Conservation (phyloP, 768 basidiomycete species). For the Lyophyllum atratum region DNA sequence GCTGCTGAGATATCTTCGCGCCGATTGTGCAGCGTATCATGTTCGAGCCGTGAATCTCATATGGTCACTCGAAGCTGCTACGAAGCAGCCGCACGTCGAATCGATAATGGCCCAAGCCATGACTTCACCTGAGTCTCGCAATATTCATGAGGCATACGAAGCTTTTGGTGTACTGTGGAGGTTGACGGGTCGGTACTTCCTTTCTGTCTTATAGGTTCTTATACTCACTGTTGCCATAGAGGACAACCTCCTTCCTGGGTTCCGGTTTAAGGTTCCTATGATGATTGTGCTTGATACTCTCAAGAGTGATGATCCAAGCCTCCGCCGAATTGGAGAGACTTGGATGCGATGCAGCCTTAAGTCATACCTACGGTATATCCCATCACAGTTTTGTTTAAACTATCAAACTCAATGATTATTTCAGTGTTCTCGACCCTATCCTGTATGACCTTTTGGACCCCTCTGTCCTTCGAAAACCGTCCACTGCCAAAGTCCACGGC, state of each 20-base stretch:
- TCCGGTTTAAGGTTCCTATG: slow-evolving; percentile 82
- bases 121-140: slow-evolving; percentile 49
- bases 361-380: slow-evolving; percentile 80
- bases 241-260: slow-evolving; percentile 80
- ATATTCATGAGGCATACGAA: slow-evolving; percentile 66
- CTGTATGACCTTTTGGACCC: slow-evolving; percentile 78
- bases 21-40: slow-evolving; percentile 72
- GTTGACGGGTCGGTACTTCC: slow-evolving; percentile 61
- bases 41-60: slow-evolving; percentile 78
- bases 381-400: neutral
- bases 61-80: slow-evolving; percentile 72
- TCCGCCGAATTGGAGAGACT: slow-evolving; percentile 84
- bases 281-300: slow-evolving; percentile 85
- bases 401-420: neutral
- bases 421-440: slow-evolving; percentile 88
- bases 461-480: slow-evolving; percentile 52
- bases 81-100: slow-evolving; percentile 66
- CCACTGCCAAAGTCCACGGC: slow-evolving; percentile 55
- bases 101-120: slow-evolving; percentile 77
- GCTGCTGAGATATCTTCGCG: slow-evolving; percentile 74
- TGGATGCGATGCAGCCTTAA: slow-evolving; percentile 97
- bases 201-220: neutral
- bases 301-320: slow-evolving; percentile 69
- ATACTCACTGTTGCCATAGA: slow-evolving; percentile 44
- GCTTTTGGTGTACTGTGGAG: slow-evolving; percentile 95